phyloP scores from a whole-genome alignment of 225 moss, liverwort and hornwort species.

The Rhytidiadelphus loreus region DNA sequence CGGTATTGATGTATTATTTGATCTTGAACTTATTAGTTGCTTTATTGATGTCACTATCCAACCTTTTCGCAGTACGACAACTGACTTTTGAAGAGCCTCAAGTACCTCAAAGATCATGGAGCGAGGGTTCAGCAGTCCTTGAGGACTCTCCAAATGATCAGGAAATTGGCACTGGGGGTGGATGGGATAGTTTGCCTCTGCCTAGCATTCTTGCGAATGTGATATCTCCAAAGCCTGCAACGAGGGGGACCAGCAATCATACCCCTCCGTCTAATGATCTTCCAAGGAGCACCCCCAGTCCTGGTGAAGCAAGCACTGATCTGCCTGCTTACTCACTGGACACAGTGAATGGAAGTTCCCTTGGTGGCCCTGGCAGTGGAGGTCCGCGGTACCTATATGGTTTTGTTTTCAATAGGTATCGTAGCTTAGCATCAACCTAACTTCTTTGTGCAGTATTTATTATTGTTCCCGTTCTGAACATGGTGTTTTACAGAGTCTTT shows the following conservation, averaged over 20 bases:
- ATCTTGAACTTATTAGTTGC: neutral
- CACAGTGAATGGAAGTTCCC: conserved; percentile 25
- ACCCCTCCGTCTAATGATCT: conserved; percentile 2
- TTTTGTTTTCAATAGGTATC: conserved; percentile 95
- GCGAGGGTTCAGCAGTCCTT: conserved; percentile 28
- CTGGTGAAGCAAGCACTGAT: conserved; percentile 13
- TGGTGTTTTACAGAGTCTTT: neutral
- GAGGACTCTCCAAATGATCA: conserved; percentile 10
- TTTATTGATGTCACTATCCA: neutral
- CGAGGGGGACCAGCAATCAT: conserved; percentile 20
- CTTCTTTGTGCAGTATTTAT: neutral
- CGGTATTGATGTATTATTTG: neutral
- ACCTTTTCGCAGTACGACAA: conserved; percentile 30
- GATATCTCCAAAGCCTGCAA: conserved; percentile 56
- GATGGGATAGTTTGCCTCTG: conserved; percentile 62
- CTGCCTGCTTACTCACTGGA: conserved; percentile 19
- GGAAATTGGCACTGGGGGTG: conserved; percentile 24
- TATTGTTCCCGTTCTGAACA: neutral
- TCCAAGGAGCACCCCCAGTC: neutral
- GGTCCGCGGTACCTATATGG: conserved; percentile 83
- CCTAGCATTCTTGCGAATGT: conserved; percentile 72
- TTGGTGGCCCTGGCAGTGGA: conserved; percentile 76
- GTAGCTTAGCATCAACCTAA: neutral
- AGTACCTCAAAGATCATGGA: conserved; percentile 21
- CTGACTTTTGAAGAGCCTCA: conserved; percentile 25